Evolutionary conservation across 306 rosid species (phyloP).

Genomic region (Hippophae tibetana): DNA sequence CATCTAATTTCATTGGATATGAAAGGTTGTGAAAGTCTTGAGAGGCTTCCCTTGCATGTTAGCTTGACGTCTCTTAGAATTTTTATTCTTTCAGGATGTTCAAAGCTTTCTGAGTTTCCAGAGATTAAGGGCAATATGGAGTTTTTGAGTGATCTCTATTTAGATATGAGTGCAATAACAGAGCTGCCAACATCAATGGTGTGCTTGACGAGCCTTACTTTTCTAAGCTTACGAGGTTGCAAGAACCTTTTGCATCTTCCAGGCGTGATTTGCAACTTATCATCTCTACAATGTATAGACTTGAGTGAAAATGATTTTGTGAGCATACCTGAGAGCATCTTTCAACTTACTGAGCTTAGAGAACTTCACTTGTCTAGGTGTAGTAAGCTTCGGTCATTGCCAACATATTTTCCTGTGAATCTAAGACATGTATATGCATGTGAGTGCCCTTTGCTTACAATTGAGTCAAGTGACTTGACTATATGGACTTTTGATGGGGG

Average conservation of each 20-base stretch:
- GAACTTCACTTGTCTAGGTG: slow-evolving; percentile 9
- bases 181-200: slow-evolving; percentile 11
- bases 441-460: slow-evolving; percentile 8
- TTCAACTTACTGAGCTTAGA: slow-evolving; percentile 7
- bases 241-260: slow-evolving; percentile 13
- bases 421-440: slow-evolving; percentile 3
- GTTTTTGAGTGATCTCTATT: slow-evolving; percentile 5
- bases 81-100: slow-evolving; percentile 14
- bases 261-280: slow-evolving; percentile 1
- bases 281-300: slow-evolving; percentile 12
- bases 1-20: slow-evolving; percentile 12
- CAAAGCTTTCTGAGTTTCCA: slow-evolving; percentile 12
- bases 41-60: slow-evolving; percentile 1
- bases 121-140: slow-evolving; percentile 18
- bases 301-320: slow-evolving; percentile 14
- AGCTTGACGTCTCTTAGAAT: slow-evolving; percentile 8
- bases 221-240: slow-evolving; percentile 10
- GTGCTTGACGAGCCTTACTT: slow-evolving; percentile 4
- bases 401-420: slow-evolving; percentile 4
- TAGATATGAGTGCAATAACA: slow-evolving; percentile 15
- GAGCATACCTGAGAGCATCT: slow-evolving; percentile 5
- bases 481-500: not conserved
- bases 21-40: slow-evolving; percentile 10
- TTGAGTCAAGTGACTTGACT: slow-evolving; percentile 2
- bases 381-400: slow-evolving; percentile 14